Evolutionary conservation across 306 rosid species (phyloP).

Genomic region (Rosa multiflora): DNA sequence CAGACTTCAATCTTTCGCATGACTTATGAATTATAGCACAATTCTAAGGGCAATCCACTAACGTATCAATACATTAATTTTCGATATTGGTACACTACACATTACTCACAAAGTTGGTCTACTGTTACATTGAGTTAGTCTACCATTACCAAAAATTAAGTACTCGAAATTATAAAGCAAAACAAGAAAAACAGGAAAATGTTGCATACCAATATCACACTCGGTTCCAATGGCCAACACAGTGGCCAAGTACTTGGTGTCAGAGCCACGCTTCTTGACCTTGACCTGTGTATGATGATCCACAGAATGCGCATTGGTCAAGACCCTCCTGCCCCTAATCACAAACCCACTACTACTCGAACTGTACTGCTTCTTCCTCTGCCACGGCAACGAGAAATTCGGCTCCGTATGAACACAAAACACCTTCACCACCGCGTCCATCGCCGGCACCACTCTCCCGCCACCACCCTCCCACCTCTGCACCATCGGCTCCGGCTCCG

Average conservation of each 20-base stretch:
- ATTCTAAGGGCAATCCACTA: no score
- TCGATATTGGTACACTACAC: not conserved
- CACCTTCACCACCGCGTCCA: constrained; percentile 86
- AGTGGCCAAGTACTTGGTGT: constrained; percentile 80
- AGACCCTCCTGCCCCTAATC: constrained; percentile 60
- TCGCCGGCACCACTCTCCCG: constrained; percentile 56
- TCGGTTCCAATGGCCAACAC: constrained; percentile 85
- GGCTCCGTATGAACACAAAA: constrained; percentile 84
- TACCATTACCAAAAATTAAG: not conserved
- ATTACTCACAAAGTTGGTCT: not conserved
- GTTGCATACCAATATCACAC: constrained; percentile 57
- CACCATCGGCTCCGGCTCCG: constrained; percentile 24
- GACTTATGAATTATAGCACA: no score
- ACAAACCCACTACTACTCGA: constrained; percentile 81
- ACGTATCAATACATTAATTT: no score
- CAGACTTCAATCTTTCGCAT: not conserved
- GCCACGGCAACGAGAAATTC: constrained; percentile 86
- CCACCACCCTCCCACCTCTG: constrained; percentile 33
- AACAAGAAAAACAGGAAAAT: not conserved
- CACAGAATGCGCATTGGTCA: constrained; percentile 80
- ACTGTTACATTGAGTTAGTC: not conserved
- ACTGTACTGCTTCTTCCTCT: constrained; percentile 70
- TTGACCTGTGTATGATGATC: constrained; percentile 77
- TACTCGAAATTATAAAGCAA: not conserved
- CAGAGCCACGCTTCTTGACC: constrained; percentile 84